phyloP scores from a whole-genome alignment of 2,329 filamentous ascomycete genomes.

The Boeremia exigua region DNA sequence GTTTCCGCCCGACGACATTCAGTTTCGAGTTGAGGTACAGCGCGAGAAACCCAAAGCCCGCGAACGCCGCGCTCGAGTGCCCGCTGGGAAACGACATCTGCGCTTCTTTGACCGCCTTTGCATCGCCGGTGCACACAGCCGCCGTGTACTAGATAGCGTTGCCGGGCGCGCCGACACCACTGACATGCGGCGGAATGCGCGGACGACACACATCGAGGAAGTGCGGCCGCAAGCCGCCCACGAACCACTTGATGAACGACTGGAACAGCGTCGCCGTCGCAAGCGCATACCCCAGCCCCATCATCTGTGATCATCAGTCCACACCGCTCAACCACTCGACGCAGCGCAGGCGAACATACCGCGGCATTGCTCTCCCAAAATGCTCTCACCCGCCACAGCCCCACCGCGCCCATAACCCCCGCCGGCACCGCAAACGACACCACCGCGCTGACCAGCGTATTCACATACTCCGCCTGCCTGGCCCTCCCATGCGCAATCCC shows the following conservation, averaged over 20 bases:
- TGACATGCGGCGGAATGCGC: neutral
- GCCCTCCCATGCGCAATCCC: conserved; percentile 66
- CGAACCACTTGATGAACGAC: conserved; percentile 39
- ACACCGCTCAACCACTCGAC: neutral
- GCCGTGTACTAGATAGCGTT: conserved; percentile 20
- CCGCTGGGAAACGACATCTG: conserved; percentile 42
- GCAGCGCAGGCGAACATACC: conserved; percentile 32
- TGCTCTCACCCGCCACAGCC: conserved; percentile 60
- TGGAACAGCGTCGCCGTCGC: conserved; percentile 36
- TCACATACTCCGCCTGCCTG: conserved; percentile 71
- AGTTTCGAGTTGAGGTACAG: conserved; percentile 39
- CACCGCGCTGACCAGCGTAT: conserved; percentile 69
- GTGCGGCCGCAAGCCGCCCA: conserved; percentile 45
- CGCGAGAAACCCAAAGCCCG: conserved; percentile 39
- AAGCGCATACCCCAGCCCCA: conserved; percentile 41
- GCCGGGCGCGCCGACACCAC: neutral
- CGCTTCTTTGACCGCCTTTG: conserved; percentile 27
- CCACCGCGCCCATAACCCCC: conserved; percentile 65
- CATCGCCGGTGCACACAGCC: conserved; percentile 23
- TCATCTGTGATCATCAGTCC: conserved; percentile 23
- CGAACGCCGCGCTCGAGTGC: conserved; percentile 40
- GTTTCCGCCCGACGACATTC: conserved; percentile 20
- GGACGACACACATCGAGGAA: conserved; percentile 40
- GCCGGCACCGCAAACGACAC: conserved; percentile 69
- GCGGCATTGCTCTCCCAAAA: conserved; percentile 66